A percentile compares a stretch with the other conserved stretches of the same genome.
These are phyloP conservation scores for Colletotrichum sp. DNA, from an alignment of 2,329 filamentous ascomycete species.

Conservation along the genomic window DNA sequence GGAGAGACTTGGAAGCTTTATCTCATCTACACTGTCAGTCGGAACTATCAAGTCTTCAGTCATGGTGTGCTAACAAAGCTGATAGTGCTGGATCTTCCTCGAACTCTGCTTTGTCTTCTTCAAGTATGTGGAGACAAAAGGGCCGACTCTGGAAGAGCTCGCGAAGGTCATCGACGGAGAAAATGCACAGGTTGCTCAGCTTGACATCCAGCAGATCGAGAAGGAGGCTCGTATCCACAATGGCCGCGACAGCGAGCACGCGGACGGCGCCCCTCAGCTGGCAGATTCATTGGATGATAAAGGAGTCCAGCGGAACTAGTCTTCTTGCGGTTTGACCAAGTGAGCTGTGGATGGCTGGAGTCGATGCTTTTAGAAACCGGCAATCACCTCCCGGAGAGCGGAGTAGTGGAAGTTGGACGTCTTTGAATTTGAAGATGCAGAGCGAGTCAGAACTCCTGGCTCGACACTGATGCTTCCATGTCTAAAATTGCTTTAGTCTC, in stretches of 20 bases:
- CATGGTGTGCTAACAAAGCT: neutral
- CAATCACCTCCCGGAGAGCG: neutral
- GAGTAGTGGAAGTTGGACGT: neutral
- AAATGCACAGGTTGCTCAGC: constrained; percentile 50
- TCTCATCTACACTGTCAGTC: constrained; percentile 58
- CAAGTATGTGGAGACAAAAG: constrained; percentile 65
- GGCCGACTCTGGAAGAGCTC: constrained; percentile 69
- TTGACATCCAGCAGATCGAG: constrained; percentile 50
- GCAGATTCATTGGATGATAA: neutral
- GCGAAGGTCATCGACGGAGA: constrained; percentile 70
- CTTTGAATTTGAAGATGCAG: neutral
- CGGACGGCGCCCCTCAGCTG: neutral
- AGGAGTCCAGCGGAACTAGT: neutral
- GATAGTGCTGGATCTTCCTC: constrained; percentile 12
- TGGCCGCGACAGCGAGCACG: neutral
- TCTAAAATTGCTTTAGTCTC: neutral
- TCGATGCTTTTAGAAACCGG: neutral
- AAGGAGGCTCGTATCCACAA: constrained; percentile 37
- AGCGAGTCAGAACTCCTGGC: neutral
- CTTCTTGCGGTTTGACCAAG: neutral
- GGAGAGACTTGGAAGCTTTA: constrained; percentile 58
- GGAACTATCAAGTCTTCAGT: neutral
- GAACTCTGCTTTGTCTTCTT: constrained; percentile 47
- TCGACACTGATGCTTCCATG: neutral
- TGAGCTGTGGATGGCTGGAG: neutral